phyloP scores from a whole-genome alignment of 495 filamentous ascomycete genomes.

The Podospora fimiseda region DNA sequence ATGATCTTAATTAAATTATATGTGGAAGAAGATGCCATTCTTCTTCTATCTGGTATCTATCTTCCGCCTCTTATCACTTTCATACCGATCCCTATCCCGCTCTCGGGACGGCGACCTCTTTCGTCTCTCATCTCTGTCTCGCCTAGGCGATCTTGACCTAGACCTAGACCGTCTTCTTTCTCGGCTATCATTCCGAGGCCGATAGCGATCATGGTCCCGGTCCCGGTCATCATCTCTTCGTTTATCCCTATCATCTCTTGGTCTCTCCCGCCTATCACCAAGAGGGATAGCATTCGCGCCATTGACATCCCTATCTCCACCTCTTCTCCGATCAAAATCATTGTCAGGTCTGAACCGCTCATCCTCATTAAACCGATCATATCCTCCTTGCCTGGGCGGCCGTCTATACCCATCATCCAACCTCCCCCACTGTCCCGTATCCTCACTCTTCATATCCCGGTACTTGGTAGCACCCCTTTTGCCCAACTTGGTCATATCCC shows the following conservation, averaged over 20 bases:
- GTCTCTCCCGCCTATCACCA: slow-evolving; percentile 48
- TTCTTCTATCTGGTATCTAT: slow-evolving; percentile 39
- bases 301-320: slow-evolving; percentile 32
- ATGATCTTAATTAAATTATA: no score
- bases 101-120: slow-evolving; percentile 63
- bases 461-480: slow-evolving; percentile 90
- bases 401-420: slow-evolving; percentile 52
- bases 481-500: slow-evolving; percentile 89
- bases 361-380: slow-evolving; percentile 43
- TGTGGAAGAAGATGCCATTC: neutral
- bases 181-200: slow-evolving; percentile 23
- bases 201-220: slow-evolving; percentile 24
- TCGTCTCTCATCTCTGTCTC: slow-evolving; percentile 46
- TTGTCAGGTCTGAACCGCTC: slow-evolving; percentile 68
- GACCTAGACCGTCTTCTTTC: slow-evolving; percentile 31
- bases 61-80: slow-evolving; percentile 60
- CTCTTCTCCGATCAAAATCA: slow-evolving; percentile 28
- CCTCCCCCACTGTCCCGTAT: slow-evolving; percentile 80
- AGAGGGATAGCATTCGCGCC: slow-evolving; percentile 58
- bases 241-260: slow-evolving; percentile 26
- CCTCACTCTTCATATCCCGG: slow-evolving; percentile 80
- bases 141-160: slow-evolving; percentile 35
- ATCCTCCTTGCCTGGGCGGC: slow-evolving; percentile 37
- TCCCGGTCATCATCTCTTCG: slow-evolving; percentile 26
- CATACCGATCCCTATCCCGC: slow-evolving; percentile 51